A percentile compares a stretch with the other conserved stretches of the same genome.
phyloP scores from a whole-genome alignment of 176 grass and related monocot species.

The Alopecurus myosuroides region DNA sequence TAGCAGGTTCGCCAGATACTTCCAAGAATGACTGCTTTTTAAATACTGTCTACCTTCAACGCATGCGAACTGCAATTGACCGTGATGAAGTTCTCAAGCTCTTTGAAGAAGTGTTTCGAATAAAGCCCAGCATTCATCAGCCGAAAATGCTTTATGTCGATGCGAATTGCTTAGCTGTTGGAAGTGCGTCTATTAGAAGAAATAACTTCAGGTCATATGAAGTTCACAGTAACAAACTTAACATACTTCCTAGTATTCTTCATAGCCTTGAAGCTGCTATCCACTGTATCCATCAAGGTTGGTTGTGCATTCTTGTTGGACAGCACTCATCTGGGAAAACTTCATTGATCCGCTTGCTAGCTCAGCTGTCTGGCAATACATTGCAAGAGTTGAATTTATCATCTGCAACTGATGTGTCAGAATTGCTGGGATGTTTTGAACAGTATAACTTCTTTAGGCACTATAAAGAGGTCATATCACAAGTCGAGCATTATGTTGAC shows the following conservation, averaged over 20 bases:
- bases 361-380: slow-evolving; percentile 82
- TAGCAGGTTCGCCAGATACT: slow-evolving; percentile 40
- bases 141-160: slow-evolving; percentile 67
- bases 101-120: slow-evolving; percentile 73
- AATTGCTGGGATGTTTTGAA: slow-evolving; percentile 94
- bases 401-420: slow-evolving; percentile 87
- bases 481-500: slow-evolving; percentile 67
- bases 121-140: slow-evolving; percentile 43
- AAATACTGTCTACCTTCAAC: slow-evolving; percentile 85
- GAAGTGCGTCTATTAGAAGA: slow-evolving; percentile 64
- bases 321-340: slow-evolving; percentile 89
- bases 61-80: slow-evolving; percentile 79
- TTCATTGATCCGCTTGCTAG: slow-evolving; percentile 81
- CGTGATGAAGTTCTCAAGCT: slow-evolving; percentile 72
- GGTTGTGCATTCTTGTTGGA: slow-evolving; percentile 93
- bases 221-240: slow-evolving; percentile 53
- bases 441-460: slow-evolving; percentile 88
- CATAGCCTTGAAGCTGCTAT: slow-evolving; percentile 75
- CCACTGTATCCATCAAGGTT: slow-evolving; percentile 71
- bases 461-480: slow-evolving; percentile 61
- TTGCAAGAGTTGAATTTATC: slow-evolving; percentile 88
- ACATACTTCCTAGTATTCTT: slow-evolving; percentile 63
- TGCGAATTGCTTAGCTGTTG: slow-evolving; percentile 59
- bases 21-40: slow-evolving; percentile 61
- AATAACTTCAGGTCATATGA: slow-evolving; percentile 57